Conservation (phyloP, 2,329 filamentous ascomycete species). For the Aspergillus ibericus region DNA sequence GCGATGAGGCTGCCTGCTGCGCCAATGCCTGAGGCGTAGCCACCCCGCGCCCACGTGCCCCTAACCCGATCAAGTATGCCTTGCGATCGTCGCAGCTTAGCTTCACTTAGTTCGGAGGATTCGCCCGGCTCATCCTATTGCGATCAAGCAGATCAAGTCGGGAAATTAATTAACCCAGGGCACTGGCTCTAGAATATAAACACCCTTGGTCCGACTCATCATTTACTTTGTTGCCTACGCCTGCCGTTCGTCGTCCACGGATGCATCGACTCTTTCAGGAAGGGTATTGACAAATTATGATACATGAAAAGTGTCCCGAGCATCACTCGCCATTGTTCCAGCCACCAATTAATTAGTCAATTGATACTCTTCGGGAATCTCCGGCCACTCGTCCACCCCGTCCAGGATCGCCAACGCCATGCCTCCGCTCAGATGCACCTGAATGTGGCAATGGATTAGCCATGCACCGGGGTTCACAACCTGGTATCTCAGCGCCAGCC, state of each 20-base stretch:
- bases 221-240: too few relatives aligned
- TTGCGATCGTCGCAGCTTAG: neutral
- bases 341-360: neutral
- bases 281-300: neutral
- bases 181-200: too few relatives aligned
- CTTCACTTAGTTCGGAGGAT: neutral
- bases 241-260: too few relatives aligned
- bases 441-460: slow-evolving; percentile 59
- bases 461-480: slow-evolving; percentile 56
- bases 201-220: too few relatives aligned
- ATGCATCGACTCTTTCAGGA: too few relatives aligned
- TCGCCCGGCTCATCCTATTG: too few relatives aligned
- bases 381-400: slow-evolving; percentile 38
- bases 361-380: slow-evolving; percentile 27
- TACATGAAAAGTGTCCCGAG: neutral
- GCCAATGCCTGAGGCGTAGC: neutral
- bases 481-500: slow-evolving; percentile 57
- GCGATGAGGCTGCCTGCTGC: neutral
- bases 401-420: slow-evolving; percentile 57
- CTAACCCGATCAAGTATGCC: neutral
- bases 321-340: neutral
- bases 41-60: neutral
- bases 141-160: too few relatives aligned
- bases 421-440: slow-evolving; percentile 55
- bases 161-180: too few relatives aligned